Evolutionary conservation across 768 basidiomycete genomes (phyloP), one percentile per base, ranked within the genome.

Genomic region (Phlebiopsis flavidoalba): DNA sequence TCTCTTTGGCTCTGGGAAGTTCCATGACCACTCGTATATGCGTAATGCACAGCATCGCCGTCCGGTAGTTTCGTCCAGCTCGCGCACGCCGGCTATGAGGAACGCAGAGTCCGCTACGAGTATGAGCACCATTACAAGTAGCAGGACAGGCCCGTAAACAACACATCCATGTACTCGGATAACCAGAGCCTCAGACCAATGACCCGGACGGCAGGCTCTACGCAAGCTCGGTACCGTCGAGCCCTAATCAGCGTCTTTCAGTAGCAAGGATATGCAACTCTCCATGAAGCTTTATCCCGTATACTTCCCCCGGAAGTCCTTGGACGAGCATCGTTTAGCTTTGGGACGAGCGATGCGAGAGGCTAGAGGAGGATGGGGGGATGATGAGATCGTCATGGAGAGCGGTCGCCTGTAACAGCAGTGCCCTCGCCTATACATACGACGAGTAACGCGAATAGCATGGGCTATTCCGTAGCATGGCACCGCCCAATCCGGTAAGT

Each of bases 331-430:
- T 92, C 92, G 36, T 67, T n/a, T 88, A 70, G 90, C 91, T 0
- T 71, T 94, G 37, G n/a, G 87, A 89, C 64, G 80, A 85, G 92
- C 81, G 11, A 89, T 94, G 59, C 82, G 84, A 67, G 88, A 91
- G n/a, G 70, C 81, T 92, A 51, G 89, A 91, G 69, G 81, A 83
- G 62, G 89, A 89, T n/a, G n/a, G 63, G 71, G 64, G 1, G 74
- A 73, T 43, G 74, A 75, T 56, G 89, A 92, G 71, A 86, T 91
- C 71, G 86, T 91, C 62, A 76, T 91, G 64, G 80, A 91, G 76
- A 91, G 76, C 81, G 89, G 59, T 84, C 85, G 45, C 77, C 80
- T 19, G 60, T 70, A 58, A 47, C 59, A 33, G 61, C 62, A 52
- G 59, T 62, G 48, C 65, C 66, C 14, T 48, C 49, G 17, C 37